Evolutionary conservation across 2,329 filamentous ascomycete genomes (phyloP), one percentile per base, ranked within the genome.

Genomic region (Rasamsonia emersonii): DNA sequence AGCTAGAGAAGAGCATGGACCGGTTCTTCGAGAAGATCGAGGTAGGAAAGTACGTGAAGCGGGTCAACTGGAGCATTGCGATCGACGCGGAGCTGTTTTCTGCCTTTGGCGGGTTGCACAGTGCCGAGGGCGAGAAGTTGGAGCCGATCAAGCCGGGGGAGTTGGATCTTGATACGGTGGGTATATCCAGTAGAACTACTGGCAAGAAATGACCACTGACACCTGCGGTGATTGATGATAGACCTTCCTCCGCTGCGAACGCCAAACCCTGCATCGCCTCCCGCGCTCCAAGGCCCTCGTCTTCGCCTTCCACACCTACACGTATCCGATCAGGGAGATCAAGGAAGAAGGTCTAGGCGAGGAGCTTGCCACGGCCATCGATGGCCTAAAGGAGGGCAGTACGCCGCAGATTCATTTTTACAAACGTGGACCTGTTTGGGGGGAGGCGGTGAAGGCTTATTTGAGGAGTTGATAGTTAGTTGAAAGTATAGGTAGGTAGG

Each of bases 281-380:
- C 73, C 73, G 3, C 41, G 54, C 28, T 70, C 63, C 0, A 59
- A 61, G 32, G 73, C 72, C 5, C 30, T 79, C 13, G 64, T 78
- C 0, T 80, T 80, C 54, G 65, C 61, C 0, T 73, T 79, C 50
- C 76, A 78, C 52, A 79, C 76, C 10, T 79, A 77, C 50, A 56
- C 66, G 36, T 78, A 79, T 50, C 63, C 65, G 2, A 49, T 80
- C 5, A 43, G 44, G 23, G 61, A 73, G 30, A 54, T 80, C 27
- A 75, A 71, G 45, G 64, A 64, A 4, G 74, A 79, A 37, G 75
- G 74, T 0, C 48, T 54, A 4, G 73, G 67, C 0, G 65, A 70
- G 44, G 65, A 64, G 5, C 46, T 79, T 32, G 71, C 68, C 1
- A 42, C 53, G 20, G 75, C 75, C 2, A 73, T 79, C 47, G 74